Evolutionary conservation across 2,329 filamentous ascomycete genomes (phyloP).

Genomic region (Cryphonectria nitschkei): DNA sequence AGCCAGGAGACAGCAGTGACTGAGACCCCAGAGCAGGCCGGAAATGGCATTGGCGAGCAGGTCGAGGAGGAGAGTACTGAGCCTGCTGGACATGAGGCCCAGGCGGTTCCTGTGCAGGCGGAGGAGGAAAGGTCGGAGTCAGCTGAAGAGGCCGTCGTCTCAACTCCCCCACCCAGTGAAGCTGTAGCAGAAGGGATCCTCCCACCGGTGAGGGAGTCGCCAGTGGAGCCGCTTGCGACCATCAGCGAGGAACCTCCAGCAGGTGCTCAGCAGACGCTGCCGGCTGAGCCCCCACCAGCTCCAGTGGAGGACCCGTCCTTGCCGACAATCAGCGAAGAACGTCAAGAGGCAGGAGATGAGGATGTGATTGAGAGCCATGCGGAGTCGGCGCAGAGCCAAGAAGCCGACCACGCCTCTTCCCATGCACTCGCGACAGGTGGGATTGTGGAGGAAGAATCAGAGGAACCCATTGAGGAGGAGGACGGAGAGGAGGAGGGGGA

Average conservation of each 20-base stretch:
- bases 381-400: background rate
- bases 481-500: background rate
- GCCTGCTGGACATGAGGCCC: background rate
- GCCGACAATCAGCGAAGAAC: background rate
- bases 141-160: background rate
- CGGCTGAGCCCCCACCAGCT: background rate
- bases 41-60: background rate
- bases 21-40: background rate
- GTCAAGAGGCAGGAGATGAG: background rate
- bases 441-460: background rate
- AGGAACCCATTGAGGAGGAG: background rate
- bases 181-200: background rate
- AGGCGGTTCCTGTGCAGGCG: background rate
- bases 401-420: background rate
- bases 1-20: background rate
- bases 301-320: slow-evolving; percentile 8
- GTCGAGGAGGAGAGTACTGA: background rate
- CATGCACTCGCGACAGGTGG: background rate
- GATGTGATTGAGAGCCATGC: background rate
- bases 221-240: slow-evolving; percentile 1
- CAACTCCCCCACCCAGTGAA: background rate
- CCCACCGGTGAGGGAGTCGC: background rate
- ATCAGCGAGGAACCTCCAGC: slow-evolving; percentile 11
- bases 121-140: background rate
- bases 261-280: background rate